phyloP scores from a whole-genome alignment of 192 early-diverging fungal genomes.

The Gryganskiella cystojenkinii region DNA sequence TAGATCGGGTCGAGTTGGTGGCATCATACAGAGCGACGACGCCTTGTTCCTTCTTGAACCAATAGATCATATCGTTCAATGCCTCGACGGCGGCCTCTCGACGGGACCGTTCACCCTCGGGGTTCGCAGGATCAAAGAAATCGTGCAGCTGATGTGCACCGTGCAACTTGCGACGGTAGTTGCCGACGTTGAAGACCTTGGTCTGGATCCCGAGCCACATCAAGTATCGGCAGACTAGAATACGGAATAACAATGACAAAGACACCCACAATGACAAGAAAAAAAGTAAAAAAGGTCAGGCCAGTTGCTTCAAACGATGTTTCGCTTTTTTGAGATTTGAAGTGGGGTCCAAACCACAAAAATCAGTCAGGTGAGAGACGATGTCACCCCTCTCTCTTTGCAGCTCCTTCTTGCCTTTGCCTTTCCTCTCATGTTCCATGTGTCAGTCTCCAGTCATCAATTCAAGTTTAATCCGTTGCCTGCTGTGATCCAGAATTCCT shows the following conservation, averaged over 20 bases:
- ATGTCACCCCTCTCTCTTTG: too few species aligned
- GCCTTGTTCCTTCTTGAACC: constrained; percentile 86
- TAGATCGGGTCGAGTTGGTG: constrained; percentile 92
- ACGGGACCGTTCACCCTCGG: constrained; percentile 75
- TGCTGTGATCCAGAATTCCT: too few species aligned
- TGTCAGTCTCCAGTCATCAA: background rate
- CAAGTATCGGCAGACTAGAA: constrained; percentile 88
- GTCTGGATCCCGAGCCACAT: constrained; percentile 95
- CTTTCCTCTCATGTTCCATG: background rate
- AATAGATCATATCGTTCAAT: constrained; percentile 91
- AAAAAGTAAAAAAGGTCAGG: background rate
- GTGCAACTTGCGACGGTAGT: constrained; percentile 93
- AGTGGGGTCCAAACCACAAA: too few species aligned
- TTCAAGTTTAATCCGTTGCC: too few species aligned
- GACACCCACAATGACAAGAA: constrained; percentile 4
- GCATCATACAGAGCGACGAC: constrained; percentile 98
- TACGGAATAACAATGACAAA: constrained; percentile 1
- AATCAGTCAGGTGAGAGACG: too few species aligned
- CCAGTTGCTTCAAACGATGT: too few species aligned
- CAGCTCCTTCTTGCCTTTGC: background rate
- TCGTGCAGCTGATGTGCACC: constrained; percentile 84
- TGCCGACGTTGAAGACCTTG: constrained; percentile 97
- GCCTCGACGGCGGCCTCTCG: constrained; percentile 85
- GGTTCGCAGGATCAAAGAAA: constrained; percentile 93
- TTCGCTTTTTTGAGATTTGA: too few species aligned